A percentile compares a stretch with the other conserved stretches of the same genome.
Conservation (phyloP, 345 rosid genomes). For the Citrus glauca region DNA sequence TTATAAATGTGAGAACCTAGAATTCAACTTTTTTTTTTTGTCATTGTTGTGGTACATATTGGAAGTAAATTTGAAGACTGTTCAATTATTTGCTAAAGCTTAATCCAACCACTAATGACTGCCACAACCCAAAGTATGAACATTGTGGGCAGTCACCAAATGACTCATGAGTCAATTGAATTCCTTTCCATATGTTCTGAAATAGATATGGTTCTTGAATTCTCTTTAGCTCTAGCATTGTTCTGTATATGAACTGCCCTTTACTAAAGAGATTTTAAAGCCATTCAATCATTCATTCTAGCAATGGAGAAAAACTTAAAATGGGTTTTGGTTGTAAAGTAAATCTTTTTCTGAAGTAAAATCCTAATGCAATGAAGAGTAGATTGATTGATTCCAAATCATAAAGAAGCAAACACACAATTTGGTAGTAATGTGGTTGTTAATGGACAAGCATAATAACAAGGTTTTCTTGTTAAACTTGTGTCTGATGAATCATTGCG, state of each 20-base stretch:
- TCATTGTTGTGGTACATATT: too few relatives aligned
- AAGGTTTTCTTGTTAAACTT: conserved; percentile 3
- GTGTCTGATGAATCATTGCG: conserved; percentile 18
- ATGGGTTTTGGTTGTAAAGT: not conserved
- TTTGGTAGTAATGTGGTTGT: conserved; percentile 6
- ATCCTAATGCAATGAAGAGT: not conserved
- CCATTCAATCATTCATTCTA: not conserved
- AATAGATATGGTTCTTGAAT: not conserved
- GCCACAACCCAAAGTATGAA: not conserved
- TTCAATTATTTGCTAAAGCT: not conserved
- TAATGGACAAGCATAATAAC: conserved; percentile 8
- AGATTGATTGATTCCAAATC: conserved; percentile 13
- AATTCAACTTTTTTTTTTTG: not conserved
- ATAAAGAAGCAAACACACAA: not conserved
- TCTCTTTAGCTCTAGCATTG: not conserved
- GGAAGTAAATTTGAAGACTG: not conserved
- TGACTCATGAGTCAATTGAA: not conserved
- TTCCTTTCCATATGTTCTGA: too few relatives aligned
- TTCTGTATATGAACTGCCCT: not conserved
- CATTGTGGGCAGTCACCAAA: not conserved
- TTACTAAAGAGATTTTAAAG: not conserved
- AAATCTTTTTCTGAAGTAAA: not conserved
- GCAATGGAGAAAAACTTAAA: not conserved
- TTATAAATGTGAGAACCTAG: not conserved
- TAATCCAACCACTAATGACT: not conserved